Evolutionary conservation across 495 filamentous ascomycete genomes (phyloP), one percentile per base, ranked within the genome.

Genomic region (Penicillium turbatum): DNA sequence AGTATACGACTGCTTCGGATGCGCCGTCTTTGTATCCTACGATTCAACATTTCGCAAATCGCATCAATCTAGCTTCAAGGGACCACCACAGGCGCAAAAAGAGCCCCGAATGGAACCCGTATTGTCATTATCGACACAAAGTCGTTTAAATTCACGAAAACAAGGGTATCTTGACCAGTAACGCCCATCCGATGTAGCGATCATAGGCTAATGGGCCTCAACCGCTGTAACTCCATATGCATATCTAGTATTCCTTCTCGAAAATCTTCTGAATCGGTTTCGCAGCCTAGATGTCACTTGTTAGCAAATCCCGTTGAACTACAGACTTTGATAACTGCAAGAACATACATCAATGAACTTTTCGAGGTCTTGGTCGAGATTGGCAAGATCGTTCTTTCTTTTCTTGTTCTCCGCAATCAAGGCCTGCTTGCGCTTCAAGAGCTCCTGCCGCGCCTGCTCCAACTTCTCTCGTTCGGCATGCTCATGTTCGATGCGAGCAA

Each of bases 321-420:
- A 11, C 15, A 24, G 11, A 24, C 5, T 38, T 29, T 17, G 5
- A n/a, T 21, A 31, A 9, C 32, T 6, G 21, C 0, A 3, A 48
- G 37, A 21, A 62, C 69, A 37, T 69, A 77, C 71, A 63, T 92
- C 89, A 57, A 96, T 89, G 62, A 95, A 96, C 62, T 89, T 88
- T 72, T 96, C 91, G 57, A 96, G 73, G 65, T 95, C 87, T 70
- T 87, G 84, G 61, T 96, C 92, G 32, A 97, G 74, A 57, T 84
- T 95, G 31, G 85, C 88, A 24, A 98, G 73, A 65, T 98, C 90
- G 49, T 97, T 92, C 68, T 93, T 92, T 45, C 92, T 79, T 72
- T 90, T 95, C 76, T 96, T 95, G 62, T 96, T 97, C 62, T 97
- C 92, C 6, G 88, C 86, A 50, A 95, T 95, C 50, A 98, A 76